Percentiles rank a stretch among this genome's conserved stretches.
phyloP scores from a whole-genome alignment of 257 asterid species.

The Rubia yunnanensis region DNA sequence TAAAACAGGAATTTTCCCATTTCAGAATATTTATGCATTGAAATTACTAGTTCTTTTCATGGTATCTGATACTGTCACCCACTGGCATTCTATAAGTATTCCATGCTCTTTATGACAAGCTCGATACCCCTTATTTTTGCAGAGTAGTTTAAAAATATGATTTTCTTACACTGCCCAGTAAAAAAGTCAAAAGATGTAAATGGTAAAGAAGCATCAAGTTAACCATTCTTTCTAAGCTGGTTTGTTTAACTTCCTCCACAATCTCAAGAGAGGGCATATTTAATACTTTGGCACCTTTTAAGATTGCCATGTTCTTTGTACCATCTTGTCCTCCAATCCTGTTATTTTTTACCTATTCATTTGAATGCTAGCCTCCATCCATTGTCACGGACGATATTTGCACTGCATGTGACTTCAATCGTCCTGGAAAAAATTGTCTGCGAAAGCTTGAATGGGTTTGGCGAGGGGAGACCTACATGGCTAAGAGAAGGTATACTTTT shows the following conservation, averaged over 20 bases:
- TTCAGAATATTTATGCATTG: too few relatives aligned
- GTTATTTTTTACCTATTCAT: conserved; percentile 9
- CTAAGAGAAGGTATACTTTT: conserved; percentile 76
- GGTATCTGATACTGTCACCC: not conserved
- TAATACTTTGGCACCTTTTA: not conserved
- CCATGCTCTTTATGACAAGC: not conserved
- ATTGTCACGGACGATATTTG: conserved; percentile 93
- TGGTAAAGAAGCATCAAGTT: not conserved
- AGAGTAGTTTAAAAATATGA: too few relatives aligned
- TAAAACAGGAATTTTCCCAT: not conserved
- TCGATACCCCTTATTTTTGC: not conserved
- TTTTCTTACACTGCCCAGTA: not conserved
- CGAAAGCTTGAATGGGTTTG: conserved; percentile 99
- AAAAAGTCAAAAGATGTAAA: not conserved
- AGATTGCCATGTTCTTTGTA: not conserved
- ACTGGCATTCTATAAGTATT: not conserved
- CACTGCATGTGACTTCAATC: conserved; percentile 98
- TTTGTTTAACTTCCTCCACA: not conserved
- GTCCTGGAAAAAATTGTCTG: conserved; percentile 95
- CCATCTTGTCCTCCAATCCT: not conserved
- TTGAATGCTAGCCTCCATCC: conserved; percentile 77
- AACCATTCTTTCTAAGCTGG: not conserved
- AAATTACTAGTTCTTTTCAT: not conserved
- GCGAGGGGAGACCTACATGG: conserved; percentile 97
- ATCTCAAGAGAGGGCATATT: not conserved